phyloP scores from a whole-genome alignment of 2,329 filamentous ascomycete genomes.

The Venturia pyrina region DNA sequence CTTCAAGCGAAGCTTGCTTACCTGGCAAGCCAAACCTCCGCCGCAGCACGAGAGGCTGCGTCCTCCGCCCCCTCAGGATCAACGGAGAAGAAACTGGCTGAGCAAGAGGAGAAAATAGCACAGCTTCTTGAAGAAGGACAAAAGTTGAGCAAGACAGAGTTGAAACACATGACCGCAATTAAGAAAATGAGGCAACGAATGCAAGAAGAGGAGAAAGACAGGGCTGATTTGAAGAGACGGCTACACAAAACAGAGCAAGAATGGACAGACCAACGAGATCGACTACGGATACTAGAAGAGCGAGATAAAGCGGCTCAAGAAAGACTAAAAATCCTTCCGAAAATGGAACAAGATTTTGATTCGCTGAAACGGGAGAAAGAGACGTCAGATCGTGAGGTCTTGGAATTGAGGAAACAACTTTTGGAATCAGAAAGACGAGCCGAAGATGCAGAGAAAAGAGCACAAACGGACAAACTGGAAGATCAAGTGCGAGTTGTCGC shows the following conservation, averaged over 20 bases:
- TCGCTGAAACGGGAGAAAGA: slow-evolving; percentile 52
- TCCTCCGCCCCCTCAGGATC: slow-evolving; percentile 54
- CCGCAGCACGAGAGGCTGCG: slow-evolving; percentile 61
- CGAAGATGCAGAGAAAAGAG: slow-evolving; percentile 56
- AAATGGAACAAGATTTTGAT: slow-evolving; percentile 48
- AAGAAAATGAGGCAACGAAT: slow-evolving; percentile 60
- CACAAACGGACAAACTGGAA: slow-evolving; percentile 57
- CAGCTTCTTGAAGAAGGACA: slow-evolving; percentile 87
- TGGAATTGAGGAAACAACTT: slow-evolving; percentile 59
- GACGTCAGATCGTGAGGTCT: slow-evolving; percentile 53
- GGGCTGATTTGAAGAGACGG: slow-evolving; percentile 46
- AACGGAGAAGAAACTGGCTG: slow-evolving; percentile 67
- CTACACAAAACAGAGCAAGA: slow-evolving; percentile 57
- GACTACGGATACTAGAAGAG: slow-evolving; percentile 50
- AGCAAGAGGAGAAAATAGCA: slow-evolving; percentile 85
- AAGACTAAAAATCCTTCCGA: slow-evolving; percentile 41
- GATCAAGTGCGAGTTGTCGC: slow-evolving; percentile 48
- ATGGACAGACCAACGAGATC: slow-evolving; percentile 49
- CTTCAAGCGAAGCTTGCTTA: slow-evolving; percentile 87
- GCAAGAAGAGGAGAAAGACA: slow-evolving; percentile 41
- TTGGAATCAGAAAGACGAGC: slow-evolving; percentile 57
- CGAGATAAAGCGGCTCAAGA: slow-evolving; percentile 47
- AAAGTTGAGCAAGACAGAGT: slow-evolving; percentile 73
- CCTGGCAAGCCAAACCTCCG: slow-evolving; percentile 67
- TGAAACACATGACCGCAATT: slow-evolving; percentile 72